phyloP scores from a whole-genome alignment of 1,284 basidiomycete genomes.

The Ganoderma sp. region DNA sequence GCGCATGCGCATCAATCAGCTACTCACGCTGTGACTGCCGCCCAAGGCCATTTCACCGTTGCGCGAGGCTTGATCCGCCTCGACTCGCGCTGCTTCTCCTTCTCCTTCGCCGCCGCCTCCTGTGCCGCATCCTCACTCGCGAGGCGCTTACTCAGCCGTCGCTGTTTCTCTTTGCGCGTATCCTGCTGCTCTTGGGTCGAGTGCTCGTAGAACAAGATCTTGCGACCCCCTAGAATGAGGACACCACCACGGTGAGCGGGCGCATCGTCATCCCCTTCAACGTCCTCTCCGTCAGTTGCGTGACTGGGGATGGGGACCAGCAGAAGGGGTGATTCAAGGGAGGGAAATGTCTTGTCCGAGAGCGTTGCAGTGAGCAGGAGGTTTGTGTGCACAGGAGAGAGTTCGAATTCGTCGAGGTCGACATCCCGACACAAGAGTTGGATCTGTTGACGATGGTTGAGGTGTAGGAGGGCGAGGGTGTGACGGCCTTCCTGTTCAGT shows the following conservation, averaged over 20 bases:
- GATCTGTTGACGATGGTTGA: slow-evolving; percentile 65
- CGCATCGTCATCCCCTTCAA: slow-evolving; percentile 39
- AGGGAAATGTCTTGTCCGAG: slow-evolving; percentile 37
- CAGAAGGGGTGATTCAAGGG: slow-evolving; percentile 47
- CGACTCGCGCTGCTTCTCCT: slow-evolving; percentile 59
- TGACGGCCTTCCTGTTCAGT: slow-evolving; percentile 46
- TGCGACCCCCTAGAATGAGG: slow-evolving; percentile 69
- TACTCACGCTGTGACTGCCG: slow-evolving; percentile 64
- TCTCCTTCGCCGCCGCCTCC: slow-evolving; percentile 53
- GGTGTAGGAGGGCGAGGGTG: slow-evolving; percentile 69
- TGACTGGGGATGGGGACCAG: slow-evolving; percentile 55
- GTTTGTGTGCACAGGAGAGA: slow-evolving; percentile 57
- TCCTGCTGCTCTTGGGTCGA: slow-evolving; percentile 52
- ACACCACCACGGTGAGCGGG: slow-evolving; percentile 61
- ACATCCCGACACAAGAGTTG: slow-evolving; percentile 68
- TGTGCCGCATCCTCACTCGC: slow-evolving; percentile 49
- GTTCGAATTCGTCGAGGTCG: slow-evolving; percentile 52
- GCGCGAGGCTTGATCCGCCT: slow-evolving; percentile 59
- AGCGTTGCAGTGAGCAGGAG: slow-evolving; percentile 50
- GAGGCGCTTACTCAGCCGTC: slow-evolving; percentile 56
- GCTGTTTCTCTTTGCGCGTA: slow-evolving; percentile 59
- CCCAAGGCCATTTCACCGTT: slow-evolving; percentile 74
- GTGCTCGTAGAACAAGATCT: slow-evolving; percentile 65
- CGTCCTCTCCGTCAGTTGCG: slow-evolving; percentile 35
- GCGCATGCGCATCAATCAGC: slow-evolving; percentile 1